A percentile compares a stretch with the other conserved stretches of the same genome.
These are phyloP conservation scores for Gynochthodes officinalis DNA, from an alignment of 257 asterid species.

Conservation along the genomic window DNA sequence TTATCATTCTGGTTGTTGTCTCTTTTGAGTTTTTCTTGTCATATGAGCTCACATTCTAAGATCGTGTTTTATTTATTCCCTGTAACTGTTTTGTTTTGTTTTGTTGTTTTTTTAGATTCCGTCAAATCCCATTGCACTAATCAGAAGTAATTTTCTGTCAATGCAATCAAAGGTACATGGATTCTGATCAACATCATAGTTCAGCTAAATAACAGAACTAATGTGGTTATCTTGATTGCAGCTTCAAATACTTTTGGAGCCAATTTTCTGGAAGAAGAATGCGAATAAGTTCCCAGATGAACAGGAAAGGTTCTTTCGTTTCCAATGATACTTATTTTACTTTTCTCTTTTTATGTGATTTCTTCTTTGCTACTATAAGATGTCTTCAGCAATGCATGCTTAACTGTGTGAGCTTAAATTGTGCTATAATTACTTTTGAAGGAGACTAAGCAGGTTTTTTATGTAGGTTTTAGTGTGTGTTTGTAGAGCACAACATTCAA, in stretches of 20 bases:
- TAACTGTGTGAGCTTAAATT: not conserved
- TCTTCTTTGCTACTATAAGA: not conserved
- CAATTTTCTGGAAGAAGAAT: slow-evolving; percentile 72
- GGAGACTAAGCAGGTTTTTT: not conserved
- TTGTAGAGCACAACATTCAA: not conserved
- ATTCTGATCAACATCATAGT: slow-evolving; percentile 17
- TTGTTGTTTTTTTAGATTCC: slow-evolving; percentile 76
- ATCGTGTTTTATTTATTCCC: slow-evolving; percentile 7
- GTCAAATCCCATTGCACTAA: slow-evolving; percentile 62
- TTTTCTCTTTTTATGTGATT: not conserved
- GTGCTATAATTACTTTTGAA: not conserved
- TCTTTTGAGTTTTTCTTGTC: no score
- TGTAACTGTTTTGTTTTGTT: not conserved
- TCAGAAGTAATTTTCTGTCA: slow-evolving; percentile 73
- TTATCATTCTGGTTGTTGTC: not conserved
- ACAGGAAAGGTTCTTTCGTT: slow-evolving; percentile 59
- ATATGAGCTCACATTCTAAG: slow-evolving; percentile 4
- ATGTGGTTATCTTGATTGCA: slow-evolving; percentile 25
- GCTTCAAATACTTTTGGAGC: slow-evolving; percentile 80
- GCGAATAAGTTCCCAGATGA: slow-evolving; percentile 31
- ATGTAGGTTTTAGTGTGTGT: not conserved
- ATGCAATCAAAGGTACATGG: slow-evolving; percentile 66
- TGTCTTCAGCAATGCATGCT: slow-evolving; percentile 1
- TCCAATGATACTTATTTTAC: not conserved
- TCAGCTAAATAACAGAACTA: not conserved